A percentile compares a stretch with the other conserved stretches of the same genome.
These are phyloP conservation scores for Hypoxylon sp. DNA, from an alignment of 2,329 filamentous ascomycete genomes.

Conservation along the genomic window DNA sequence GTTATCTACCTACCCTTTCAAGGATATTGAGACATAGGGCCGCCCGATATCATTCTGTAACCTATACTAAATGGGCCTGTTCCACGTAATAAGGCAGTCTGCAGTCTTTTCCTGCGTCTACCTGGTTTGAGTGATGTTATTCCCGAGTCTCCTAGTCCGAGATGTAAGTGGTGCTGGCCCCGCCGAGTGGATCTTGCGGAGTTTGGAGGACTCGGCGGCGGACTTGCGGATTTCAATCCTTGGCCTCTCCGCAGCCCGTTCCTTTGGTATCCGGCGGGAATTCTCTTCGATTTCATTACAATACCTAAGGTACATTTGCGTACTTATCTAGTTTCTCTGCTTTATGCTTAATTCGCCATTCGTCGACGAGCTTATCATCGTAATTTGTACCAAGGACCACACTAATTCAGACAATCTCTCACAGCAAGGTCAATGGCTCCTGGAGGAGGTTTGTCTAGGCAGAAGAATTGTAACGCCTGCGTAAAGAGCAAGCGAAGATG, in stretches of 20 bases:
- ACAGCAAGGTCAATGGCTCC: constrained; percentile 31
- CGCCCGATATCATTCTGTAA: neutral
- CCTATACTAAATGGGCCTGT: neutral
- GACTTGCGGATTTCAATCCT: constrained; percentile 40
- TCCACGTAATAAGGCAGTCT: neutral
- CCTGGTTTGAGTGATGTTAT: neutral
- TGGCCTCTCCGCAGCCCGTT: constrained; percentile 8
- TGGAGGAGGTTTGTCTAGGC: constrained; percentile 57
- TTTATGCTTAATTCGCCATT: neutral
- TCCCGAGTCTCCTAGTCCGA: neutral
- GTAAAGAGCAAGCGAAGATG: constrained; percentile 64
- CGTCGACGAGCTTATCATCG: neutral
- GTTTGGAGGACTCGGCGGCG: constrained; percentile 33
- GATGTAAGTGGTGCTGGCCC: neutral
- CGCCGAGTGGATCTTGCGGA: constrained; percentile 29
- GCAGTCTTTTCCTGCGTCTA: neutral
- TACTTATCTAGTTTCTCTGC: neutral
- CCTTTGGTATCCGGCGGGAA: neutral
- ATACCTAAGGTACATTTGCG: neutral
- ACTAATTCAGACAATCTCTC: neutral
- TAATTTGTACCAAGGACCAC: neutral
- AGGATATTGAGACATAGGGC: neutral
- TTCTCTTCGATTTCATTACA: neutral
- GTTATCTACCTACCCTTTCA: too few species aligned
- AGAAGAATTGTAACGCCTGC: constrained; percentile 66